Evolutionary conservation across 2,329 filamentous ascomycete genomes (phyloP).

Genomic region (Phyllosticta ampelicida): DNA sequence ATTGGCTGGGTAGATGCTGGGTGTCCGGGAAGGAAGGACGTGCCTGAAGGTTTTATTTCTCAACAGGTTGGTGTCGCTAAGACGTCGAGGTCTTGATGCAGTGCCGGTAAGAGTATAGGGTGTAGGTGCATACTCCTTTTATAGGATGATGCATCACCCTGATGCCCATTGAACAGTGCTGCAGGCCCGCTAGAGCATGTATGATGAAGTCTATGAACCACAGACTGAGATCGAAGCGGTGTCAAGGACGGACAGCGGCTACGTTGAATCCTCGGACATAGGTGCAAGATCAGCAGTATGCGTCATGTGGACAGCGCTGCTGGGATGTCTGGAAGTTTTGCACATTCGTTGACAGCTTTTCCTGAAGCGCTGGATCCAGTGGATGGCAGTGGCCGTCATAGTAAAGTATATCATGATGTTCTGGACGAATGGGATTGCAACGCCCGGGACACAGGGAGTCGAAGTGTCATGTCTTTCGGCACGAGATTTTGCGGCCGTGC

Average conservation of each 20-base stretch:
- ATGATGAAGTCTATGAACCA: not conserved
- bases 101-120: not conserved
- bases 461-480: not conserved
- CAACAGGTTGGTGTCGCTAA: not conserved
- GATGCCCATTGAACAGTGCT: not conserved
- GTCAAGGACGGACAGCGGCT: not conserved
- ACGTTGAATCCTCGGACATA: not conserved
- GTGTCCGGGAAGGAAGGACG: not conserved
- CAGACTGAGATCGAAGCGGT: not conserved
- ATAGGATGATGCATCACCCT: not conserved
- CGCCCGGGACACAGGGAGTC: not conserved
- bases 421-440: not conserved
- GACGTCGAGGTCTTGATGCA: not conserved
- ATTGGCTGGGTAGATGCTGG: not conserved
- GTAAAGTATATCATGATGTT: not conserved
- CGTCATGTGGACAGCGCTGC: not conserved
- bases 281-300: not conserved
- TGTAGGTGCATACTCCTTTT: not conserved
- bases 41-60: not conserved
- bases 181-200: not conserved
- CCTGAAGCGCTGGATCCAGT: not conserved
- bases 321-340: not conserved
- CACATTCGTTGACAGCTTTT: not conserved
- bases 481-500: not conserved
- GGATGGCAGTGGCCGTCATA: not conserved